Percentiles rank a stretch among this genome's conserved stretches.
Evolutionary conservation across 2,329 filamentous ascomycete genomes (phyloP).

Genomic region (Nigrospora sphaerica): DNA sequence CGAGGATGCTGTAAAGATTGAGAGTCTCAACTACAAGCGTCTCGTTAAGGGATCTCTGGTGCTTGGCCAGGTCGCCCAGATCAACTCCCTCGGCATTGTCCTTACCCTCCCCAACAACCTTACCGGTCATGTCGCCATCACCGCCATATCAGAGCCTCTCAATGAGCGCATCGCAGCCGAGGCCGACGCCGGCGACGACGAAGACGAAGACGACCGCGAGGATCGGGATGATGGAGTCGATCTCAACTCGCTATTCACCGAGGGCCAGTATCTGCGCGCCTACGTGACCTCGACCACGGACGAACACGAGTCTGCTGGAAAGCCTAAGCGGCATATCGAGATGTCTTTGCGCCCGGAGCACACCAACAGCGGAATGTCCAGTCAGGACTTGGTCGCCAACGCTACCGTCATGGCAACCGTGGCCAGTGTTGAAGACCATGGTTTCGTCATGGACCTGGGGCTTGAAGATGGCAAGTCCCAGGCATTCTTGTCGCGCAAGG

Average conservation of each 20-base stretch:
- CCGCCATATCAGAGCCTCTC: constrained; percentile 78
- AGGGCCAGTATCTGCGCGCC: constrained; percentile 84
- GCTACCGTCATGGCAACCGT: constrained; percentile 82
- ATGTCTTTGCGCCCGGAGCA: constrained; percentile 75
- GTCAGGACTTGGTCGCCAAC: constrained; percentile 67
- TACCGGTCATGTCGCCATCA: constrained; percentile 80
- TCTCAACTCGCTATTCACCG: constrained; percentile 64
- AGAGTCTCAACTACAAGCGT: constrained; percentile 87
- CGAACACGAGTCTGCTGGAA: constrained; percentile 45
- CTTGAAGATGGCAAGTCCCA: constrained; percentile 60
- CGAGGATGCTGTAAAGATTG: constrained; percentile 62
- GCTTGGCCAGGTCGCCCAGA: constrained; percentile 76
- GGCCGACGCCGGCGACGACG: constrained; percentile 48
- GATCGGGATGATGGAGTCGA: constrained; percentile 57
- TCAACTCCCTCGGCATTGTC: constrained; percentile 72
- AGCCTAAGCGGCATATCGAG: constrained; percentile 75
- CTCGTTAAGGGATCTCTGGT: constrained; percentile 80
- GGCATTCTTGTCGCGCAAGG: constrained; percentile 81
- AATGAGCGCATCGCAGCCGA: constrained; percentile 70
- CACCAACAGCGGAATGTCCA: constrained; percentile 67
- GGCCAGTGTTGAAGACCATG: constrained; percentile 89
- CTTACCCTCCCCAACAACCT: constrained; percentile 90
- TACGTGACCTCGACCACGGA: constrained; percentile 74
- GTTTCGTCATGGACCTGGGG: constrained; percentile 86
- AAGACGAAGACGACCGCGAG: constrained; percentile 41